These are phyloP conservation scores for Kwoniella sp. DNA, from an alignment of 768 basidiomycete genomes.

Conservation along the genomic window DNA sequence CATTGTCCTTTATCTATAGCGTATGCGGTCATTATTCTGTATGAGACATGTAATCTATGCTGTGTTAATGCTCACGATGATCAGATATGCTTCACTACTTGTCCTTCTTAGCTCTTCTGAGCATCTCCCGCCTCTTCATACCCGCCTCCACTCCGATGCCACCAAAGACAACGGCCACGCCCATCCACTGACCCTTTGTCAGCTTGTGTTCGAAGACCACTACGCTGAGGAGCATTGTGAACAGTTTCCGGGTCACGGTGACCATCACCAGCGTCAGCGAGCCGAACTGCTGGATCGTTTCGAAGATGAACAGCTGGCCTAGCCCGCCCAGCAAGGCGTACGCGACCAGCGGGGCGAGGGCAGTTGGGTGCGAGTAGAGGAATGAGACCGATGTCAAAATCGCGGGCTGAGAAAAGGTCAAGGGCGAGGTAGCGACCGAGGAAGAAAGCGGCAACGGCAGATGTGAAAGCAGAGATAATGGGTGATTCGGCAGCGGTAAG, in stretches of 20 bases:
- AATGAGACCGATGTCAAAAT: constrained; percentile 67
- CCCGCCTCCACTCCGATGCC: constrained; percentile 92
- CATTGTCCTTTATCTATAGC: constrained; percentile 3
- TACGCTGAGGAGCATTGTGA: constrained; percentile 96
- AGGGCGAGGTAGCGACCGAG: constrained; percentile 3
- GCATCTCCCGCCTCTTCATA: constrained; percentile 66
- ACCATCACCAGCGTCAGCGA: constrained; percentile 65
- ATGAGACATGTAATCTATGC: not conserved
- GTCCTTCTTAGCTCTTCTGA: constrained; percentile 40
- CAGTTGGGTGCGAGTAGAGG: constrained; percentile 73
- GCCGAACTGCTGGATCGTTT: constrained; percentile 64
- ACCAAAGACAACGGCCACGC: constrained; percentile 89
- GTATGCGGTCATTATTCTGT: too few species aligned
- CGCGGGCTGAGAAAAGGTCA: constrained; percentile 31
- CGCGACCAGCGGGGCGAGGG: constrained; percentile 72
- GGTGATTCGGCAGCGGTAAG: constrained; percentile 58
- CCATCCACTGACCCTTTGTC: constrained; percentile 83
- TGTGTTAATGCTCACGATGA: not conserved
- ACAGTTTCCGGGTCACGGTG: constrained; percentile 92
- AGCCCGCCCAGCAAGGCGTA: constrained; percentile 89
- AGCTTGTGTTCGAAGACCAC: constrained; percentile 86
- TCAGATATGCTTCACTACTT: not conserved
- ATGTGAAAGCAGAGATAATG: constrained; percentile 78
- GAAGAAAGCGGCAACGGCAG: constrained; percentile 24
- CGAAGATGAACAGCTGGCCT: constrained; percentile 97